Conservation (phyloP, 1,139 yeast species). For the Ogataea hybrid region DNA sequence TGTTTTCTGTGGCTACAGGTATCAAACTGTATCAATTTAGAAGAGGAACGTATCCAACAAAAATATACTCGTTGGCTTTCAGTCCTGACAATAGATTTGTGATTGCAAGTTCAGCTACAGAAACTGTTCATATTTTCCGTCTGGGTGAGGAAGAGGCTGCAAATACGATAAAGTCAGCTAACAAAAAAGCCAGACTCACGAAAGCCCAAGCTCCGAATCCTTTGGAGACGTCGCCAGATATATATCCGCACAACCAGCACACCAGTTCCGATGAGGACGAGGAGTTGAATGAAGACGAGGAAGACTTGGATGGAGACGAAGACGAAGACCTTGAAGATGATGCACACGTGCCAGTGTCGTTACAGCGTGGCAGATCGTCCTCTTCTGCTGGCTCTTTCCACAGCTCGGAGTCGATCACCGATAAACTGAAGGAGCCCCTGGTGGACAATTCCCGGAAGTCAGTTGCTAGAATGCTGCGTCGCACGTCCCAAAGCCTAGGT, state of each 20-base stretch:
- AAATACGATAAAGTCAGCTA: conserved; percentile 27
- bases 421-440: conserved; percentile 53
- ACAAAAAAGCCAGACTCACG: conserved; percentile 15
- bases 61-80: conserved; percentile 79
- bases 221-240: conserved; percentile 18
- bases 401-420: conserved; percentile 35
- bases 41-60: conserved; percentile 91
- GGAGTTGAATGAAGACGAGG: conserved; percentile 21
- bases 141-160: conserved; percentile 60
- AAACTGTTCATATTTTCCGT: conserved; percentile 88
- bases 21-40: conserved; percentile 84
- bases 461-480: conserved; percentile 65
- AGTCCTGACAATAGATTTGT: conserved; percentile 72
- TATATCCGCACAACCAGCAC: conserved; percentile 21
- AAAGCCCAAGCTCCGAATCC: conserved; percentile 12
- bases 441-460: conserved; percentile 69
- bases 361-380: conserved; percentile 30
- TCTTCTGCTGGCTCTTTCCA: conserved; percentile 34
- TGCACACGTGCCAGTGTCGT: conserved; percentile 16
- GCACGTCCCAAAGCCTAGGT: conserved; percentile 50
- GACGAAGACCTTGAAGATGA: conserved; percentile 24
- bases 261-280: conserved; percentile 23
- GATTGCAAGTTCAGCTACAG: conserved; percentile 86
- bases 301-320: conserved; percentile 30
- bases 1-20: conserved; percentile 83